Base-by-base conservation (phyloP, 352 stramenopile genomes). In the Globisporangium solare region DNA sequence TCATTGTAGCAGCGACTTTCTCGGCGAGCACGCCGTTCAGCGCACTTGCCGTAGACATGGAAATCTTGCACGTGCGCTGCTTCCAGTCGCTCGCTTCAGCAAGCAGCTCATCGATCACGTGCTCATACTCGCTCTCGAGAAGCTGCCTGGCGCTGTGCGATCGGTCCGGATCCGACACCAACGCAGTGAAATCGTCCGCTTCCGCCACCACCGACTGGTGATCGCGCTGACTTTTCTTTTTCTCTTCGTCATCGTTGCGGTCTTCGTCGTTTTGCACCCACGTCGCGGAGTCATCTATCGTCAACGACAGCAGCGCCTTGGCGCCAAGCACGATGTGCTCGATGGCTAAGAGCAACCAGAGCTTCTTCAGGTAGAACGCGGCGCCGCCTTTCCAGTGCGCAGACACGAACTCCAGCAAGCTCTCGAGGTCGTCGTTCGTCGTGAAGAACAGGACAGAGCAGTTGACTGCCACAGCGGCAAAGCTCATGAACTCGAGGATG, bases 401-500 rank as follows among this genome's bases (percentile, higher is more conserved):
- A 0, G 47, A 47, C 0, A 55, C 47, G 12, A 71, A 56, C 10
- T 54, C 14, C 11, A 89, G 57, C 39, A 87, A 40, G 51, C 73
- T 86, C 40, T 89, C 75, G 46, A 89, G 83, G 52, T 89, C 75
- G 11, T 69, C 55, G n/a, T 70, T 68, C 2, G 70, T 79, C 6
- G 75, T 89, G 66, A 89, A 86, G 64, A 85, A 89, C 22, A 92
- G 70, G 45, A 92, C 74, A 8, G 70, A 75, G 46, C 79, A 89
- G 49, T 92, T 92, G 61, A 92, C 79, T 2, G 77, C 72, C 11
- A 92, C 76, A 18, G 82, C 82, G 11, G 82, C 82, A 53, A 96
- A 98, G 60, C 90, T 94, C 67, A 98, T 96, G 47, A 88, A 84
- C 64, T 94, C 76, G 31, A 98, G 69, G 51, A 97, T 87, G 54